Percentiles rank a stretch among this genome's conserved stretches.
Evolutionary conservation across 495 filamentous ascomycete species (phyloP).

Genomic region (Apiosordaria backusii): DNA sequence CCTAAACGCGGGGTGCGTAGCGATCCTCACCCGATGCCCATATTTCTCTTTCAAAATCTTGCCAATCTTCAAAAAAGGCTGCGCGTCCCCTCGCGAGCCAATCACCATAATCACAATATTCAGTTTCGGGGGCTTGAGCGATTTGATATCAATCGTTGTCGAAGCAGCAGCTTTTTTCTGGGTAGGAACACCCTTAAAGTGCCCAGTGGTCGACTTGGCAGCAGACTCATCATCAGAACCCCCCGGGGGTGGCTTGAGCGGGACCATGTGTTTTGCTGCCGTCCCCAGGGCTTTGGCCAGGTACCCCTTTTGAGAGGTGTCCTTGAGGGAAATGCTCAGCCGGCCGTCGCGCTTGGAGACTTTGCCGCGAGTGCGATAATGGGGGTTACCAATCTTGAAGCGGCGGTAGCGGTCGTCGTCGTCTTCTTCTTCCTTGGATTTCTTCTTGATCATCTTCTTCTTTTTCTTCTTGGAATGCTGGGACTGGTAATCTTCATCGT

Average conservation of each 20-base stretch:
- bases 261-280: conserved; percentile 42
- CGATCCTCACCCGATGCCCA: conserved; percentile 73
- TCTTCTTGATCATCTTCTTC: conserved; percentile 9
- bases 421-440: conserved; percentile 8
- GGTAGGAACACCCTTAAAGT: conserved; percentile 8
- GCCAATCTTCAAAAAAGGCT: conserved; percentile 70
- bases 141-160: neutral
- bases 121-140: conserved; percentile 29
- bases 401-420: conserved; percentile 34
- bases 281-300: conserved; percentile 66
- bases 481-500: conserved; percentile 19
- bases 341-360: conserved; percentile 67
- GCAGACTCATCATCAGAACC: neutral
- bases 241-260: conserved; percentile 15
- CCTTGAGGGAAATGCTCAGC: conserved; percentile 65
- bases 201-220: neutral
- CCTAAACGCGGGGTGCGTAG: conserved; percentile 71
- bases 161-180: neutral
- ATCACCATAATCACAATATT: conserved; percentile 81
- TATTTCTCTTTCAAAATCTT: conserved; percentile 58
- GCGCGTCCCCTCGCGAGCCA: conserved; percentile 74
- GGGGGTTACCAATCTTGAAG: conserved; percentile 59
- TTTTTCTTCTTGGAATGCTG: neutral
- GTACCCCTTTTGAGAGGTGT: conserved; percentile 62
- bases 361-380: conserved; percentile 62